Base-by-base conservation (phyloP, 2,329 filamentous ascomycete genomes). In the Furcasterigmium sp. region DNA sequence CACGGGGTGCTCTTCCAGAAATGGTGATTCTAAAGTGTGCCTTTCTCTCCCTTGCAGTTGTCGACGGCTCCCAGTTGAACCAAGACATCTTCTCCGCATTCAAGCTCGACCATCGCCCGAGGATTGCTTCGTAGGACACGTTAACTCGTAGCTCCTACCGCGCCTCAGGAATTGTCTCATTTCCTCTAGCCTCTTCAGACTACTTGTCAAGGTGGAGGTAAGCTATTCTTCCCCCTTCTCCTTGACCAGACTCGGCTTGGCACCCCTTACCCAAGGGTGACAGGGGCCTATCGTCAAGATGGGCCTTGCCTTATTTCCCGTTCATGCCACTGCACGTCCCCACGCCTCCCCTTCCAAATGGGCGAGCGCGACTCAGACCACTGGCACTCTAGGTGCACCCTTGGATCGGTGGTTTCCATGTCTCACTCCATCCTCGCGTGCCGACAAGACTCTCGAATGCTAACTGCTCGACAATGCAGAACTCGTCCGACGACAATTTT, bases 121-220 rank as follows among this genome's bases (percentile, higher is more conserved):
- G 63, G 61, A 63, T 65, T 66, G 60, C 32, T 59, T 58, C 58
- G 72, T 76, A 72, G 77, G 76, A 80, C 74, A 78, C 76, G 75
- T 80, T 80, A 75, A 67, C 74, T 80, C 77, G 76, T 77, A 73
- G 69, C 72, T 80, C 72, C 76, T 71, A 71, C 69, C 59, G 60
- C 59, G 60, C 62, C 60, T 68, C 62, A 68, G 69, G 67, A 69
- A 70, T 67, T 70, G 60, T 68, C 63, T 69, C 67, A 70, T 68
- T 63, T 68, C 61, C 62, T 61, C 66, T 64, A 61, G 62, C 51
- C 56, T 57, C 54, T 53, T 54, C 57, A 53, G 54, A 58, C 53
- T 58, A 26, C 35, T 18, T 41, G 34, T 32, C 46, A 70, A 62
- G 62, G 64, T 71, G 67, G 67, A 68, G 71, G 75, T 79, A 78